Evolutionary conservation across 106 monocot species (phyloP), one percentile per base, ranked within the genome.

Genomic region (Platanthera zijinensis): DNA sequence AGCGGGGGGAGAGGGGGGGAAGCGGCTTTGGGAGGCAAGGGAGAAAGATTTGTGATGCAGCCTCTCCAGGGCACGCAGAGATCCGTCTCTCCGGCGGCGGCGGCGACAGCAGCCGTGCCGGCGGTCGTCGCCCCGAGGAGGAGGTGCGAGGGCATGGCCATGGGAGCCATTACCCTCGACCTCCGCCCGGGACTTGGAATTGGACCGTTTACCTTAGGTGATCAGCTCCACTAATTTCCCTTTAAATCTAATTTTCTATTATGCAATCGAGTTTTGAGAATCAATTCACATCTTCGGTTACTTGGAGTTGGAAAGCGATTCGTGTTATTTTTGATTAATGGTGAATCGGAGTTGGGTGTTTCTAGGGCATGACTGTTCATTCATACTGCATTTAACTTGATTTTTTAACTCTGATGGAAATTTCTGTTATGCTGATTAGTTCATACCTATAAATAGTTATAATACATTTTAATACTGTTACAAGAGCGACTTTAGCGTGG

Each of bases 81-180:
- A 64, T 85, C 82, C 10, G 78, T 32, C 54, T 50, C 69, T 59
- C 50, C 69, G 72, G 76, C 67, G 69, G 51, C 67, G 69, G 51
- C 67, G 48, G 73, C 51, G 61, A 76, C 69, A 51, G 63, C 77
- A 46, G 57, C 32, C 74, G 80, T 57, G 6, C 75, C 76, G 45
- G 80, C 75, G 70, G 51, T 74, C 75, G 25, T 59, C 68, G 61
- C 77, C 49, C 48, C 80, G 76, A 80, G 90, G 74, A 80, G 90
- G 87, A 78, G 96, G 78, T 90, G 87, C 78, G 93, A 96, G 81
- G 93, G 96, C 48, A 91, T 87, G 76, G 93, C 96, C 81, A 93
- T 96, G 96, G 96, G 93, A 7, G 89, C 93, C 18, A 93, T 93
- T 84, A 93, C 93, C 10, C 91, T 96, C 84, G 96, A 96, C 78